Base-by-base conservation (phyloP, 257 asterid genomes). In the Solanum sejunctum region DNA sequence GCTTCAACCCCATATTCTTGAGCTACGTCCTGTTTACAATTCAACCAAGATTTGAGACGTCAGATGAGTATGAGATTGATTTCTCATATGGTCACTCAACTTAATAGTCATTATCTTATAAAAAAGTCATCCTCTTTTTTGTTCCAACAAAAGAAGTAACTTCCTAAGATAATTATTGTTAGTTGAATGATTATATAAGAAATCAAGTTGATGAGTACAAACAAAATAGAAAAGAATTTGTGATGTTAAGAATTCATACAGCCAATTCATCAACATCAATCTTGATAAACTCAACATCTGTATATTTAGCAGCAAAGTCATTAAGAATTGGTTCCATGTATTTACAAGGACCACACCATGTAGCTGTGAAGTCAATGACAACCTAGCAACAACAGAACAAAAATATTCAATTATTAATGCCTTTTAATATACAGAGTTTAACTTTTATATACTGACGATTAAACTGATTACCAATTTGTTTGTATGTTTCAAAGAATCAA, bases 11-110 rank as follows among this genome's bases (percentile, higher is more conserved):
- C 93, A 61, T 86, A 95, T 82, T 90, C 93, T 51, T 89, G 84
- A 58, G 96, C 95, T 58, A 93, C 94, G n/a, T 85, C 95, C 97
- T 94, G 90, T 86, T 83, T 51, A 15, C 39, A 83, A 2, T 45
- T 7, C 36, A 87, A 85, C 18, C 43, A 58, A 4, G 36, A 61
- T 16, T n/a, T 51, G 10, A 71, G n/a, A 28, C 5, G 60, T 26
- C 56, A 70, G 12, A 80, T 0, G n/a, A 66, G n/a, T 63, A 3
- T 47, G 10, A 0, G 3, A 1, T 12, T 63, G 41, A 63, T 63
- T 63, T 63, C 5, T 63, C 7, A 28, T 1, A 13, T 13, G 11
- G 0, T 0, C 3, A 9, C 72, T 64, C 1, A 66, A 28, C 21
- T 66, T 66, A 66, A 28, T 28, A 64, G 45, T 28, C 28, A 64